Percentiles rank a stretch among this genome's conserved stretches.
phyloP scores from a whole-genome alignment of 176 grass and related monocot genomes.

The Eragrostis nindensis region DNA sequence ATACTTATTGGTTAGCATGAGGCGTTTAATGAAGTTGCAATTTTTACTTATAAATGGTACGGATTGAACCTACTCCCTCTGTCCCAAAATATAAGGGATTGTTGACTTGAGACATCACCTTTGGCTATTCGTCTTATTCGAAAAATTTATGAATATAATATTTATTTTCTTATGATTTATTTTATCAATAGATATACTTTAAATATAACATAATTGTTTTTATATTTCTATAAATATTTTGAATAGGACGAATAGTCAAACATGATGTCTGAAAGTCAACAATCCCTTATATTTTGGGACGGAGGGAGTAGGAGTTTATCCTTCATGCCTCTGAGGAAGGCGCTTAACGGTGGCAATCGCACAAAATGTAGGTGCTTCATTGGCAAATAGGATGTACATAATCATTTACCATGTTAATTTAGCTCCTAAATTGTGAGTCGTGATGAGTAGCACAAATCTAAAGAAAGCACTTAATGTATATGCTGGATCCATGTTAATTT shows the following conservation, averaged over 20 bases:
- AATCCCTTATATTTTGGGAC: too few relatives aligned
- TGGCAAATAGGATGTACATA: background rate
- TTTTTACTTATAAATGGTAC: background rate
- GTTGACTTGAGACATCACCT: too few relatives aligned
- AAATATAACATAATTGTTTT: too few relatives aligned
- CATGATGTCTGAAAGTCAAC: too few relatives aligned
- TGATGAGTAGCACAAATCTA: background rate
- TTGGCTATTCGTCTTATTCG: too few relatives aligned
- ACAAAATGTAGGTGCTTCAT: background rate
- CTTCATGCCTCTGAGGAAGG: background rate
- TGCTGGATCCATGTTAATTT: background rate
- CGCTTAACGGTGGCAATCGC: background rate
- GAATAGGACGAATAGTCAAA: too few relatives aligned
- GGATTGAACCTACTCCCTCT: background rate
- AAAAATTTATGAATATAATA: too few relatives aligned
- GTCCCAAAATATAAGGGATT: too few relatives aligned
- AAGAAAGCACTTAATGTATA: slow-evolving; percentile 9
- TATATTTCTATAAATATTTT: too few relatives aligned
- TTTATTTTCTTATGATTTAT: too few relatives aligned
- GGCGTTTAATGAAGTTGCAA: background rate
- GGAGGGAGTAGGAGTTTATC: background rate
- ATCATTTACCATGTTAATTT: slow-evolving; percentile 1
- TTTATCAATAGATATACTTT: too few relatives aligned
- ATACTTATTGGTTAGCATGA: background rate
- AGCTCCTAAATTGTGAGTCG: background rate